Percentiles rank a stretch among this genome's conserved stretches.
These are phyloP conservation scores for Arthroderma sp. DNA, from an alignment of 2,329 filamentous ascomycete species.

Conservation along the genomic window DNA sequence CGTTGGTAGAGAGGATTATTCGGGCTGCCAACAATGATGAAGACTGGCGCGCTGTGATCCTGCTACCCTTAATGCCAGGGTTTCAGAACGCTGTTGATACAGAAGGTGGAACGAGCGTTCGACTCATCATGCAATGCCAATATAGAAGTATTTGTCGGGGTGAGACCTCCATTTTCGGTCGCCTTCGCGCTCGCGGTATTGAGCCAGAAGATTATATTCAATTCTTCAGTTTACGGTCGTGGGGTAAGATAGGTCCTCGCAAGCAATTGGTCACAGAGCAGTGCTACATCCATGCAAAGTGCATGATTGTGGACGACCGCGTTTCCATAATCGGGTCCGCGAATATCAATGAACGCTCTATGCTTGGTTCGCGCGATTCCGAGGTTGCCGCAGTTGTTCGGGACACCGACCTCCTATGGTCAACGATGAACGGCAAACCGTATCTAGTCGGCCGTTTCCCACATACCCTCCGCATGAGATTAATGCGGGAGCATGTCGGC, in stretches of 20 bases:
- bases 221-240: constrained; percentile 85
- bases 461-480: constrained; percentile 63
- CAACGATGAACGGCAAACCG: constrained; percentile 57
- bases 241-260: constrained; percentile 81
- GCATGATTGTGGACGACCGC: constrained; percentile 67
- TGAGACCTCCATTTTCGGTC: constrained; percentile 77
- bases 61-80: constrained; percentile 84
- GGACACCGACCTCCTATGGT: constrained; percentile 57
- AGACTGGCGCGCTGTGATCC: constrained; percentile 79
- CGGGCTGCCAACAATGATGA: constrained; percentile 66
- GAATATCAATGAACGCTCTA: constrained; percentile 59
- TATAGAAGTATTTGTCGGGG: constrained; percentile 93
- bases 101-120: constrained; percentile 68
- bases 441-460: constrained; percentile 66
- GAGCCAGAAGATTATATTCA: constrained; percentile 75
- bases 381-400: constrained; percentile 82
- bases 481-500: constrained; percentile 87
- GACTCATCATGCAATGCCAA: constrained; percentile 97
- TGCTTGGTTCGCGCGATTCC: constrained; percentile 72
- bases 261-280: constrained; percentile 70
- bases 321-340: constrained; percentile 69
- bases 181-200: constrained; percentile 58
- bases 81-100: constrained; percentile 85
- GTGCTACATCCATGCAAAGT: constrained; percentile 85
- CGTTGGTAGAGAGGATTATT: constrained; percentile 84